Conservation (phyloP, 495 filamentous ascomycete genomes). For the Collariella sp. region DNA sequence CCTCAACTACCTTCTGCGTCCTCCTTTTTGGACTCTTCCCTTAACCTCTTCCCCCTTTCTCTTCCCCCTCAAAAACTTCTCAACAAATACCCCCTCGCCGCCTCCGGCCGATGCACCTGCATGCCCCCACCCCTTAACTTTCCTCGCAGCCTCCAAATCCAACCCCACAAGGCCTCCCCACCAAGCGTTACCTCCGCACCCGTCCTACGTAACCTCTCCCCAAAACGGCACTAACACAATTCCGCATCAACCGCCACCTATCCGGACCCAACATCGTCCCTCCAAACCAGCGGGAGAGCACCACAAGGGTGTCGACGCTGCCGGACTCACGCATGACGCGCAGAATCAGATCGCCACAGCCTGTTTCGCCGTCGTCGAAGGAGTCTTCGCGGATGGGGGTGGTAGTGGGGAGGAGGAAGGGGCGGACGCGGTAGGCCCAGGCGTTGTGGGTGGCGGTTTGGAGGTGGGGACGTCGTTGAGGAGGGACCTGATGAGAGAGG, state of each 20-base stretch:
- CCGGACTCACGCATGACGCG: conserved; percentile 73
- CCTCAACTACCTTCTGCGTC: conserved; percentile 35
- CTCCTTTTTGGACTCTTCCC: conserved; percentile 22
- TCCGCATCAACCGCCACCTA: conserved; percentile 52
- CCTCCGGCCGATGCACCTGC: conserved; percentile 60
- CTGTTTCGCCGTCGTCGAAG: conserved; percentile 89
- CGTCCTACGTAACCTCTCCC: conserved; percentile 36
- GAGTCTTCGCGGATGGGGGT: conserved; percentile 61
- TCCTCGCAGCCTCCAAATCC: conserved; percentile 59
- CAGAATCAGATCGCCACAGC: conserved; percentile 71
- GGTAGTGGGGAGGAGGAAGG: conserved; percentile 1
- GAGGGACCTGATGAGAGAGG: conserved; percentile 31
- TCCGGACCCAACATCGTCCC: conserved; percentile 80
- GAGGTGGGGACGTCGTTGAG: conserved; percentile 35
- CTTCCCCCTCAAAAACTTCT: conserved; percentile 47
- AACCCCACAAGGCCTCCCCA: conserved; percentile 65
- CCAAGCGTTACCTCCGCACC: conserved; percentile 33
- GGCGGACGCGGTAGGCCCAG: conserved; percentile 40
- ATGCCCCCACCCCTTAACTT: conserved; percentile 35
- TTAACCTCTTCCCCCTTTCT: neutral
- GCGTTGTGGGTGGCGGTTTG: conserved; percentile 44
- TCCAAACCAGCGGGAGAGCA: conserved; percentile 90
- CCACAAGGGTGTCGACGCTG: conserved; percentile 73
- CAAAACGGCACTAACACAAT: conserved; percentile 39
- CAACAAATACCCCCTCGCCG: conserved; percentile 51